These are phyloP conservation scores for Pythium scleroteichum DNA, from an alignment of 352 stramenopile species.

Conservation along the genomic window DNA sequence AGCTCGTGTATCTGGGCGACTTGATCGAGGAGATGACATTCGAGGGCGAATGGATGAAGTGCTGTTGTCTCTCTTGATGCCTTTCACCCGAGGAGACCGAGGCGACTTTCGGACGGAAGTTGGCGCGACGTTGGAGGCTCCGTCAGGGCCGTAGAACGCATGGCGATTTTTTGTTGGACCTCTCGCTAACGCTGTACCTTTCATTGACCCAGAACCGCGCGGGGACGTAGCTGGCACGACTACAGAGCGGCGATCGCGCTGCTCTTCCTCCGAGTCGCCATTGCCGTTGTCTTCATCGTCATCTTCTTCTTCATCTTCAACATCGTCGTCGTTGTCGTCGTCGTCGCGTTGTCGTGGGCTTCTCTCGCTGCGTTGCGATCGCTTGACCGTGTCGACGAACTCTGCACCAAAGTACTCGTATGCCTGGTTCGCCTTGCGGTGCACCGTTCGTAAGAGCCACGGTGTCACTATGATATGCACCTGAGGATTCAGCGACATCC, in stretches of 20 bases:
- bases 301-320: constrained; percentile 13
- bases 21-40: constrained; percentile 1
- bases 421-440: constrained; percentile 65
- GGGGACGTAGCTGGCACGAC: constrained; percentile 24
- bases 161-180: constrained; percentile 31
- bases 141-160: constrained; percentile 45
- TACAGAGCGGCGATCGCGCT: constrained; percentile 18
- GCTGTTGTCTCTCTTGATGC: neutral
- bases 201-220: neutral
- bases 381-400: constrained; percentile 54
- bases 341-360: constrained; percentile 4
- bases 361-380: constrained; percentile 16
- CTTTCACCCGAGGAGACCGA: constrained; percentile 12
- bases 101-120: constrained; percentile 2
- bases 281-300: constrained; percentile 23
- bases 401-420: constrained; percentile 71
- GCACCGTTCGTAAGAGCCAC: constrained; percentile 66
- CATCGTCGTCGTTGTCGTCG: neutral
- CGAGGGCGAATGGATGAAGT: neutral
- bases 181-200: neutral
- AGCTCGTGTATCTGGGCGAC: neutral
- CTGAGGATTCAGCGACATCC: constrained; percentile 22
- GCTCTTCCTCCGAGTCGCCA: constrained; percentile 25
- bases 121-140: constrained; percentile 27
- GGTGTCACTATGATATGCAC: constrained; percentile 60